phyloP scores from a whole-genome alignment of 1,139 yeast species.

The Nadsonia commutata region DNA sequence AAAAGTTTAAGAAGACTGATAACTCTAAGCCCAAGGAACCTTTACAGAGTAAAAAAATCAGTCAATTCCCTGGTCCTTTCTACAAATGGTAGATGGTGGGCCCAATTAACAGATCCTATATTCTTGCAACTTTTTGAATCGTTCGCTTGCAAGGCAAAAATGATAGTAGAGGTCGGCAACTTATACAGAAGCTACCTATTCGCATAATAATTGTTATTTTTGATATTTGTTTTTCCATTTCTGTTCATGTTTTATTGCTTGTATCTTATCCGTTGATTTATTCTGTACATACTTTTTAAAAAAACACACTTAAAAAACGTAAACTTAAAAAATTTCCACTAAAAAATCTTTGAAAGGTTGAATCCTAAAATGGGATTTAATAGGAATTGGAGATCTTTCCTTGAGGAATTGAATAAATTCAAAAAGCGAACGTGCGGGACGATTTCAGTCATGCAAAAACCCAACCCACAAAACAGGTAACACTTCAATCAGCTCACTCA shows the following conservation, averaged over 20 bases:
- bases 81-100: constrained; percentile 11
- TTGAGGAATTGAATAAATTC: too few relatives aligned
- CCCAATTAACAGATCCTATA: constrained; percentile 22
- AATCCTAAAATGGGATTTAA: too few relatives aligned
- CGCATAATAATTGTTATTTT: not conserved
- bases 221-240: not conserved
- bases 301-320: too few relatives aligned
- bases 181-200: not conserved
- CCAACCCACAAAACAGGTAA: too few relatives aligned
- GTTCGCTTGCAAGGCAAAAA: not conserved
- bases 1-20: constrained; percentile 27
- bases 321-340: too few relatives aligned
- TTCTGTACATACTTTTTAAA: not conserved
- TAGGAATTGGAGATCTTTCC: too few relatives aligned
- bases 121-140: not conserved
- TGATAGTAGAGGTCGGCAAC: not conserved
- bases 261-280: not conserved
- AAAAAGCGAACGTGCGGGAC: too few relatives aligned
- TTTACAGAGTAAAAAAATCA: not conserved
- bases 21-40: not conserved
- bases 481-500: too few relatives aligned
- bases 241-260: too few relatives aligned
- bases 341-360: too few relatives aligned
- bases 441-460: too few relatives aligned
- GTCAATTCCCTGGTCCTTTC: not conserved